These are phyloP conservation scores for Penicillium glabrum DNA, from an alignment of 2,329 filamentous ascomycete species.

Conservation along the genomic window DNA sequence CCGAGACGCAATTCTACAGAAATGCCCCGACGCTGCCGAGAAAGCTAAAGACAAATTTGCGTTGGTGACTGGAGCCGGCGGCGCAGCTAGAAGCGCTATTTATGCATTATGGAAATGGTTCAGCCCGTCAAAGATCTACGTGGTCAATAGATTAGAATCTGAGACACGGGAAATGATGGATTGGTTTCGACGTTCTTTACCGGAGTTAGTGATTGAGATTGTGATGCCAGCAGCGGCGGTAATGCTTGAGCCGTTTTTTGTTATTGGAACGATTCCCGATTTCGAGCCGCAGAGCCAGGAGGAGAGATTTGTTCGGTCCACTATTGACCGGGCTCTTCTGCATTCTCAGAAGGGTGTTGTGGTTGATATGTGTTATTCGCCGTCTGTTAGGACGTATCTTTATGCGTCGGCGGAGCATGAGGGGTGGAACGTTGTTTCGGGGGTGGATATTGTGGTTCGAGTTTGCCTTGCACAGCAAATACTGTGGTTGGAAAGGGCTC, in stretches of 20 bases:
- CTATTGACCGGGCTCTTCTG: not conserved
- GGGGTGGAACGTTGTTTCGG: not conserved
- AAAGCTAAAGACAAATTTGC: slow-evolving; percentile 3
- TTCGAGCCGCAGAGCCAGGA: not conserved
- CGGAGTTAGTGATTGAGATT: not conserved
- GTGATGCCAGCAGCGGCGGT: not conserved
- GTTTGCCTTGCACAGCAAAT: not conserved
- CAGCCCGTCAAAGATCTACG: slow-evolving; percentile 13
- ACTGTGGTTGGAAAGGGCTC: not conserved
- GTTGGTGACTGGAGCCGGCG: slow-evolving; percentile 18
- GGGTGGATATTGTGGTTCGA: not conserved
- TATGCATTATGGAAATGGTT: slow-evolving; percentile 23
- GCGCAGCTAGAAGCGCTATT: slow-evolving; percentile 16
- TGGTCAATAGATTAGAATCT: slow-evolving; percentile 17
- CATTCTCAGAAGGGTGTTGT: not conserved
- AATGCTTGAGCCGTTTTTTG: not conserved
- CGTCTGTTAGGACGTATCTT: not conserved
- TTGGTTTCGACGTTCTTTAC: slow-evolving; percentile 3
- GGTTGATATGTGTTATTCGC: not conserved
- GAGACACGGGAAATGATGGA: slow-evolving; percentile 17
- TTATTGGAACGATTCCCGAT: slow-evolving; percentile 1
- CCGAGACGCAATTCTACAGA: slow-evolving; percentile 48
- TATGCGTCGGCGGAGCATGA: not conserved
- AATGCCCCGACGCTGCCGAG: not conserved
- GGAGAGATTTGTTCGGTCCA: not conserved